Evolutionary conservation across 306 rosid genomes (phyloP), one percentile per base, ranked within the genome.

Genomic region (Adenanthera pavonina): DNA sequence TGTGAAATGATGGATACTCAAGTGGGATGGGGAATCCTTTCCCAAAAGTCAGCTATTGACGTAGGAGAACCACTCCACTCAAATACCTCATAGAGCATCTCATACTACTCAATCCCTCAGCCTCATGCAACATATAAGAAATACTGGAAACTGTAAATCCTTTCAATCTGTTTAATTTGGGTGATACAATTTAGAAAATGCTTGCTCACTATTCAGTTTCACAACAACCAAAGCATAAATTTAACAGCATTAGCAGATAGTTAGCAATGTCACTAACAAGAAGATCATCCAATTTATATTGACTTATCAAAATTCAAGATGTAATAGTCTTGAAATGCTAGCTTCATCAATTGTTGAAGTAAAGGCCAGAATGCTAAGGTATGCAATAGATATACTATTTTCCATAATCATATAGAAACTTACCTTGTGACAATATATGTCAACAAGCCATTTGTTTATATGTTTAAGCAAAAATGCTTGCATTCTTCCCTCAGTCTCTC

Each of bases 391-490:
- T 67, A 36, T 30, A 69, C 16, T 43, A 19, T 3, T 46, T 7
- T 33, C 7, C 53, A 14, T 14, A 49, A 74, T 19, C 34, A 81
- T 53, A 40, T 66, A 54, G 69, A 56, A 74, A 79, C 85, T 62
- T 87, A 94, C 99, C 99, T 88, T 93, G 89, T 93, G 98, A 85
- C 99, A 95, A 51, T 95, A 92, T 70, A 95, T 88, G 51, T 87
- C 70, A 77, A 95, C 99, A 76, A 95, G 94, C 99, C 99, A 95
- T 62, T 79, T 89, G 80, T 95, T 95, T 46, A 89, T 4, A 71
- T 86, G 76, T 87, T 88, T 92, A 54, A 95, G 92, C 46, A 95
- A 71, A 88, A 88, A 86, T 54, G 99, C 89, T 90, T 84, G 88
- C 79, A 88, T 9, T 13, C 19, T 66, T 84, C 99, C 99, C 49